A percentile compares a stretch with the other conserved stretches of the same genome.
phyloP scores from a whole-genome alignment of 2,329 filamentous ascomycete species.

The Lecanicillium sp. region DNA sequence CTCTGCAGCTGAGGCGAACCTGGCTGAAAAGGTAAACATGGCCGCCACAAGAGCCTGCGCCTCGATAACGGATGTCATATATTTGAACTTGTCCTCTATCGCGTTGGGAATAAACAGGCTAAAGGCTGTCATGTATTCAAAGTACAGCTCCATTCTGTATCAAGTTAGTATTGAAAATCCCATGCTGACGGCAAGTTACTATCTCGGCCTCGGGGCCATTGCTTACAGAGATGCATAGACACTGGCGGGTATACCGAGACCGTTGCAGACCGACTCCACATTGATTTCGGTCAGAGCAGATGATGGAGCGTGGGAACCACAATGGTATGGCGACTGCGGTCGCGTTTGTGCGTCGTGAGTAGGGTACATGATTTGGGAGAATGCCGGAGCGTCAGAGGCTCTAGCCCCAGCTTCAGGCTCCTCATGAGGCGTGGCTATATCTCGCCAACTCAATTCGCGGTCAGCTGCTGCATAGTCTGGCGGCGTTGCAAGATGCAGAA shows the following conservation, averaged over 20 bases:
- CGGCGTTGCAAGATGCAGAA: no score
- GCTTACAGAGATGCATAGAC: neutral
- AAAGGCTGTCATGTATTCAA: conserved; percentile 1
- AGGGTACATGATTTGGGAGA: conserved; percentile 1
- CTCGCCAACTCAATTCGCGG: no score
- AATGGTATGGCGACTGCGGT: neutral
- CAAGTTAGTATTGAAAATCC: neutral
- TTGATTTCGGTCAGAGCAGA: neutral
- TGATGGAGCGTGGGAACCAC: no score
- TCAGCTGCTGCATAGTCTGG: no score
- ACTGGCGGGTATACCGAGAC: neutral
- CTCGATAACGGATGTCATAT: neutral
- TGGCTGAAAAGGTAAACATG: neutral
- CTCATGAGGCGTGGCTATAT: no score
- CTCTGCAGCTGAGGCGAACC: neutral
- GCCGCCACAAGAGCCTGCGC: neutral
- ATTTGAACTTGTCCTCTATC: neutral
- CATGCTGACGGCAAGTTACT: no score
- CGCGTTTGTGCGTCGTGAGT: neutral
- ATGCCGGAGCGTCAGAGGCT: neutral
- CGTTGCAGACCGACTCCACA: neutral
- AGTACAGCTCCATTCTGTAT: neutral
- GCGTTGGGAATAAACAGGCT: neutral
- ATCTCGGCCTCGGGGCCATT: neutral
- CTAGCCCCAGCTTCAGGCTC: no score